Conservation (phyloP, 139 green algal genomes). For the Picochlorum sp. region DNA sequence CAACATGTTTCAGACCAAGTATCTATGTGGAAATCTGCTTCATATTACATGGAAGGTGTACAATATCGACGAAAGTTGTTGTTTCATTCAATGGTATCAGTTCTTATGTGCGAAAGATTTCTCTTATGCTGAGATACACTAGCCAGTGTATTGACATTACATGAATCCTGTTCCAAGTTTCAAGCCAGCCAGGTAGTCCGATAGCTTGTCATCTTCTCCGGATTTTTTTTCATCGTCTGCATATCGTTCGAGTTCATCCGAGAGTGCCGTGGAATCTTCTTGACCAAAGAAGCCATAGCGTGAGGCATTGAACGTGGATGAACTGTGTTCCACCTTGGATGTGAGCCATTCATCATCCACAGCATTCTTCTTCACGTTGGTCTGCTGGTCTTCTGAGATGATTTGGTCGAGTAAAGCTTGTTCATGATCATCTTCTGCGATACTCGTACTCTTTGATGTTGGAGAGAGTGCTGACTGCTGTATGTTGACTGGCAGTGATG, state of each 20-base stretch:
- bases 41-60: too few relatives aligned
- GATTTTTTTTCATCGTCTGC: background rate
- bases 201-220: background rate
- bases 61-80: too few relatives aligned
- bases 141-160: background rate
- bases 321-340: constrained; percentile 8
- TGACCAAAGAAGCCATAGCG: constrained; percentile 36
- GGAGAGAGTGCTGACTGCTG: background rate
- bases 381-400: background rate
- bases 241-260: background rate
- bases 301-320: constrained; percentile 17
- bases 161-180: constrained; percentile 27
- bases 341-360: background rate
- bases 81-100: background rate
- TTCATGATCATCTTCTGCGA: constrained; percentile 1
- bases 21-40: too few relatives aligned
- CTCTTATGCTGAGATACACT: background rate
- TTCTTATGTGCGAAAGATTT: background rate
- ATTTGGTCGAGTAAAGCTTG: background rate
- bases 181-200: constrained; percentile 17
- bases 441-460: background rate
- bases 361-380: background rate
- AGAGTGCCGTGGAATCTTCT: background rate
- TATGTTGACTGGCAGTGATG: background rate
- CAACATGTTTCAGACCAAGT: too few relatives aligned